A percentile compares a stretch with the other conserved stretches of the same genome.
These are phyloP conservation scores for Candida ascalaphidarum DNA, from an alignment of 805 yeast genomes.

Conservation along the genomic window DNA sequence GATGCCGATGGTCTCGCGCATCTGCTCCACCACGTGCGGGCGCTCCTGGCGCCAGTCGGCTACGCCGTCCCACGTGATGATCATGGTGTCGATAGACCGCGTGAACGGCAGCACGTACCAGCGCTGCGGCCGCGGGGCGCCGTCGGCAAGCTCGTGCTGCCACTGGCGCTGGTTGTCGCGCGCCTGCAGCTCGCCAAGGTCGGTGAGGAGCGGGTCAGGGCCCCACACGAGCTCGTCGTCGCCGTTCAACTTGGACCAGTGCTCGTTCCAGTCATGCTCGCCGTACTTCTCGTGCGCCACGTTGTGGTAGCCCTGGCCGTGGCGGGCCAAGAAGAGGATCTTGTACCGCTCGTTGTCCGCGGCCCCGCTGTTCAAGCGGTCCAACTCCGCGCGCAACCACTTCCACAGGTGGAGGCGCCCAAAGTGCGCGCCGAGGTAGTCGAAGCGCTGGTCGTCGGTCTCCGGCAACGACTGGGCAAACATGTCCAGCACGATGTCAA, in stretches of 20 bases:
- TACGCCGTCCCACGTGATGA: conserved; percentile 36
- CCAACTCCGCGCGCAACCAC: conserved; percentile 9
- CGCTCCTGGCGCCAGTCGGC: conserved; percentile 9
- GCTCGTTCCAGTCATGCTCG: conserved; percentile 34
- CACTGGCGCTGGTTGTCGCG: conserved; percentile 33
- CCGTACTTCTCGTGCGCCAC: conserved; percentile 39
- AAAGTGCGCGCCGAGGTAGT: conserved; percentile 34
- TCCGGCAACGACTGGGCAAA: conserved; percentile 35
- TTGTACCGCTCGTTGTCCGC: conserved; percentile 27
- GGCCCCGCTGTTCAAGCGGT: conserved; percentile 5
- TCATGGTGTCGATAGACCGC: conserved; percentile 42
- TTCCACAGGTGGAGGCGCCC: conserved; percentile 34
- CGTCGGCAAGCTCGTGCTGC: conserved; percentile 21
- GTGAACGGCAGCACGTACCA: conserved; percentile 44
- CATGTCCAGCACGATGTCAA: conserved; percentile 31
- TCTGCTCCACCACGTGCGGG: conserved; percentile 36
- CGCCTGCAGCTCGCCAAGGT: conserved; percentile 37
- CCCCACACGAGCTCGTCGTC: conserved; percentile 44
- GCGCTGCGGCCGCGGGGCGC: conserved; percentile 24
- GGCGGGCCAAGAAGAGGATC: conserved; percentile 40
- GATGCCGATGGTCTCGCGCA: conserved; percentile 42
- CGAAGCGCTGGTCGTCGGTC: conserved; percentile 35
- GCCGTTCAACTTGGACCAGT: conserved; percentile 36
- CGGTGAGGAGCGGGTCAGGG: conserved; percentile 44
- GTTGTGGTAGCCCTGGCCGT: conserved; percentile 49